Evolutionary conservation across 495 filamentous ascomycete genomes (phyloP).

Genomic region (Penicillium roqueforti): DNA sequence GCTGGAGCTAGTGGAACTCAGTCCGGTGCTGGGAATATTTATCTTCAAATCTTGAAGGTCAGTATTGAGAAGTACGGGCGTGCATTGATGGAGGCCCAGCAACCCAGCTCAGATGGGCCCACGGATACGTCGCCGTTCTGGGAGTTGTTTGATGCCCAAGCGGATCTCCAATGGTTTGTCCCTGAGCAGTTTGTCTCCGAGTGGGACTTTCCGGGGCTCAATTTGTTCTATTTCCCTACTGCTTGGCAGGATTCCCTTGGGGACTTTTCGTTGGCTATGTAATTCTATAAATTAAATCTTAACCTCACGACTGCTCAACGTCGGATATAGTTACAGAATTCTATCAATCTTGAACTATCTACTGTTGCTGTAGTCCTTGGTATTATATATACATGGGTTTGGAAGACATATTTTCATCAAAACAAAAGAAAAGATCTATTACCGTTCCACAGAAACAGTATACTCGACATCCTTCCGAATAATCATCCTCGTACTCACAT

Average conservation of each 20-base stretch:
- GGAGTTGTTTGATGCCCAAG: constrained; percentile 43
- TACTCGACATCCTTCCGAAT: not conserved
- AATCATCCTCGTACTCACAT: not conserved
- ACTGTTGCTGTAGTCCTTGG: constrained; percentile 17
- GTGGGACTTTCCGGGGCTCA: constrained; percentile 53
- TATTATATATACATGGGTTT: not conserved
- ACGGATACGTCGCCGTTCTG: constrained; percentile 31
- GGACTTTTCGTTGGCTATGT: constrained; percentile 36
- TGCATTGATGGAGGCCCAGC: constrained; percentile 33
- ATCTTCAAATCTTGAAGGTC: constrained; percentile 37
- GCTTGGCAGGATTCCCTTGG: constrained; percentile 44
- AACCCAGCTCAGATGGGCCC: constrained; percentile 15
- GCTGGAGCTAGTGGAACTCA: constrained; percentile 23
- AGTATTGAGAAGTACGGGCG: constrained; percentile 49
- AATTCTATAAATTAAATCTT: not conserved
- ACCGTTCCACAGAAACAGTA: not conserved
- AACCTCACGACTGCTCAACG: not conserved
- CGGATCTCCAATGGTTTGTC: constrained; percentile 48
- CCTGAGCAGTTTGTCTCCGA: constrained; percentile 50
- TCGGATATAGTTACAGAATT: constrained; percentile 2
- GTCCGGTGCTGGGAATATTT: constrained; percentile 37
- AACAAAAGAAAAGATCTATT: not conserved
- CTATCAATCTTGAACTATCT: constrained; percentile 4
- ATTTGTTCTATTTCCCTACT: constrained; percentile 49
- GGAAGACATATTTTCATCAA: not conserved